phyloP scores from a whole-genome alignment of 2,329 filamentous ascomycete genomes.

The Calonectria pteridis region DNA sequence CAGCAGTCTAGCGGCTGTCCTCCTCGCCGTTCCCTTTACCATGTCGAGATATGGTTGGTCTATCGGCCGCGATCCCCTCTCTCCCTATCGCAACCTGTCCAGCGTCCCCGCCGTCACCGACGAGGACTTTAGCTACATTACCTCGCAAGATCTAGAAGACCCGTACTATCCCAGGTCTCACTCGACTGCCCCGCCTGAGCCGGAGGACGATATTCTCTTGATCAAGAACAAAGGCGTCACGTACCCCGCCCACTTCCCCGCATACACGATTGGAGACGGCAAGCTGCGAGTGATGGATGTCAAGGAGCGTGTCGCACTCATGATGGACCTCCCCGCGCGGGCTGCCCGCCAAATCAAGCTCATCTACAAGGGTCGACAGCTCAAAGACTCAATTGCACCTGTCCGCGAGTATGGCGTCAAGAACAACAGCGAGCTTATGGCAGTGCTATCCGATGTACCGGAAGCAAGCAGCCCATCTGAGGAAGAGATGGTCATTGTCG shows the following conservation, averaged over 20 bases:
- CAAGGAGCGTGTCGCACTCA: constrained; percentile 73
- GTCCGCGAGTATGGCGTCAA: constrained; percentile 73
- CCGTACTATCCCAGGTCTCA: constrained; percentile 56
- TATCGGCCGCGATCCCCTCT: constrained; percentile 59
- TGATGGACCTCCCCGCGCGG: constrained; percentile 72
- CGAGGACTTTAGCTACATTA: constrained; percentile 85
- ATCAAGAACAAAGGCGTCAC: constrained; percentile 76
- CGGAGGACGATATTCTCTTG: constrained; percentile 77
- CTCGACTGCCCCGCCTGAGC: constrained; percentile 50
- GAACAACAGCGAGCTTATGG: constrained; percentile 70
- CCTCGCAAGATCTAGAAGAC: constrained; percentile 76
- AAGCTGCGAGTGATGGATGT: constrained; percentile 76
- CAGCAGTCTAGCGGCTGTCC: constrained; percentile 62
- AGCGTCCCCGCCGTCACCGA: constrained; percentile 75
- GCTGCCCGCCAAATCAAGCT: constrained; percentile 70
- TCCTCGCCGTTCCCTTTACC: constrained; percentile 63
- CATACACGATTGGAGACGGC: constrained; percentile 80
- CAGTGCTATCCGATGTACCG: constrained; percentile 56
- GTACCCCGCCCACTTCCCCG: constrained; percentile 79
- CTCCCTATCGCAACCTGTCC: constrained; percentile 63
- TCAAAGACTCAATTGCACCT: constrained; percentile 73
- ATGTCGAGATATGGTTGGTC: constrained; percentile 70
- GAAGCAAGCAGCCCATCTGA: constrained; percentile 55
- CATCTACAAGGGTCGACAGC: constrained; percentile 78
- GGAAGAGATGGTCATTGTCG: constrained; percentile 59